A percentile compares a stretch with the other conserved stretches of the same genome.
Conservation (phyloP, 371 early-diverging fungal genomes). For the Batkoa obscura region DNA sequence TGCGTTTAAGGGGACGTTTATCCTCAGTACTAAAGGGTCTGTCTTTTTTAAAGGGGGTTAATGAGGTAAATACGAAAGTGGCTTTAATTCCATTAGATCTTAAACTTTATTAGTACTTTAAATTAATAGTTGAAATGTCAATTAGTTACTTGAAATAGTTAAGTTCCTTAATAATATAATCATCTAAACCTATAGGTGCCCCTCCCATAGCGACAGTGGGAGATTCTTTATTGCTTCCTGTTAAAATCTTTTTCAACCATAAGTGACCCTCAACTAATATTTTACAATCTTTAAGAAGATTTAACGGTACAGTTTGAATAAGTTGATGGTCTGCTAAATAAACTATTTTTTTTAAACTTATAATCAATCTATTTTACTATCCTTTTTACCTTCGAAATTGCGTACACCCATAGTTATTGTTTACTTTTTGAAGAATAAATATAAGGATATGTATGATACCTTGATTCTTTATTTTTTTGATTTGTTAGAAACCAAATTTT, state of each 20-base stretch:
- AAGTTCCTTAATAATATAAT: conserved; percentile 28
- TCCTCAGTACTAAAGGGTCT: conserved; percentile 47
- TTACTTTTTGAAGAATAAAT: too few relatives aligned
- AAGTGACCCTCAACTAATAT: conserved; percentile 59
- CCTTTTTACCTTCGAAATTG: too few relatives aligned
- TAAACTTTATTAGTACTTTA: conserved; percentile 6
- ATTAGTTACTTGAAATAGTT: conserved; percentile 8
- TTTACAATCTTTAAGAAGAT: conserved; percentile 35
- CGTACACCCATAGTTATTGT: too few relatives aligned
- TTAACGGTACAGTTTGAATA: conserved; percentile 31
- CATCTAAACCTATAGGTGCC: conserved; percentile 31
- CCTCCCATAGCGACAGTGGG: conserved; percentile 52
- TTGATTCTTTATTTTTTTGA: too few relatives aligned
- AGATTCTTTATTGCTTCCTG: conserved; percentile 22
- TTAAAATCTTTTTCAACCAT: conserved; percentile 45
- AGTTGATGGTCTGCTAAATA: conserved; percentile 39
- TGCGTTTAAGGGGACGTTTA: conserved; percentile 33
- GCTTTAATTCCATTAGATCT: conserved; percentile 10
- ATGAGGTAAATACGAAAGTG: conserved; percentile 52
- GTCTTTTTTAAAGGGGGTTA: conserved; percentile 48
- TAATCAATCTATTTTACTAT: too few relatives aligned
- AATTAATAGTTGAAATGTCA: neutral
- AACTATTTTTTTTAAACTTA: conserved; percentile 13
- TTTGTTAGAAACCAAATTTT: too few relatives aligned
- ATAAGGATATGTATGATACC: too few relatives aligned